Evolutionary conservation across 257 asterid genomes (phyloP), one percentile per base, ranked within the genome.

Genomic region (Lavandula angustifolia): DNA sequence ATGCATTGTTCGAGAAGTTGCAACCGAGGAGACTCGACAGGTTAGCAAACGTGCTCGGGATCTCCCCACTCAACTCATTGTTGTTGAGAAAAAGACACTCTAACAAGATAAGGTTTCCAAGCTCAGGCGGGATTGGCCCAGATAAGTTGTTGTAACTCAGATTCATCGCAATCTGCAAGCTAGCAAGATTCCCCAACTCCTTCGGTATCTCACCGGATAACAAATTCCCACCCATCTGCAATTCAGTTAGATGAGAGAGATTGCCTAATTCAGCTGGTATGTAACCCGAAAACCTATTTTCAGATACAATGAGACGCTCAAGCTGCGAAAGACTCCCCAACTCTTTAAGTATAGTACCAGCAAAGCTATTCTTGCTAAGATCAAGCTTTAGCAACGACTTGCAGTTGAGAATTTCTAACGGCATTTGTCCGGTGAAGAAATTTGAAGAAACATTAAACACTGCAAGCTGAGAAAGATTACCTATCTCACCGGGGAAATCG

Each of bases 121-220:
- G 92, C 80, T 88, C 80, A 32, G 88, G 78, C 4, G 98, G 98
- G 61, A 92, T 86, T 7, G 67, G 58, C 56, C 95, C 96, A 0
- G 95, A 86, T 52, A 92, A 79, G 13, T 83, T 83, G 50, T 92
- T 92, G 64, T 73, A 41, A 66, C 98, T 92, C 66, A 92, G 92
- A 75, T 92, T 81, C 86, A 92, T 66, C 3, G 89, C 96, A 37
- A 92, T 88, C 69, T 92, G 98, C 67, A 92, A 75, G 62, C 96
- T 89, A 0, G 76, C 75, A 11, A 92, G 84, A 64, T 81, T 62
- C 3, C 96, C 95, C 44, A 92, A 66, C 84, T 88, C 91, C n/a
- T 67, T 65, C 3, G 98, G 96, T 70, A 92, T 88, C 56, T 70
- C 80, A 9, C 96, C 98, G 1, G 94, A 83, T 33, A 92, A 68